Percentiles rank a stretch among this genome's conserved stretches.
These are phyloP conservation scores for Cryptococcus sp. DNA, from an alignment of 1,284 basidiomycete genomes.

Conservation along the genomic window DNA sequence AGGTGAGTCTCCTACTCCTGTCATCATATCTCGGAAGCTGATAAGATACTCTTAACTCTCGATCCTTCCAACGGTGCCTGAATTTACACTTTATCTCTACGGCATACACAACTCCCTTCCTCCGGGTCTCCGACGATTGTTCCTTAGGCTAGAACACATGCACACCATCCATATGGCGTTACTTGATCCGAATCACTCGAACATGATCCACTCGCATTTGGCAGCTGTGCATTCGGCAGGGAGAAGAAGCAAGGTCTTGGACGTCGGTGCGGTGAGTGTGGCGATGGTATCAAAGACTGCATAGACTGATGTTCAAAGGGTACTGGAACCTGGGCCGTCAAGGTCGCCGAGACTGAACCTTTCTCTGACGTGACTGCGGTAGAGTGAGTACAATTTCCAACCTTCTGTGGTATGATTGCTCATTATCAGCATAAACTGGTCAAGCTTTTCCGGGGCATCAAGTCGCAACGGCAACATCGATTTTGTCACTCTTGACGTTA, in stretches of 20 bases:
- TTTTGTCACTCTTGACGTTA: constrained; percentile 31
- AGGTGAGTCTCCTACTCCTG: neutral
- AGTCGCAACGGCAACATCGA: constrained; percentile 37
- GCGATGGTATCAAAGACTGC: neutral
- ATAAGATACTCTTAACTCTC: neutral
- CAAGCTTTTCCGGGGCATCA: constrained; percentile 4
- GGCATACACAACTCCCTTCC: neutral
- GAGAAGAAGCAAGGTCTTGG: constrained; percentile 30
- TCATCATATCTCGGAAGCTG: neutral
- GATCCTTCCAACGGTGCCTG: neutral
- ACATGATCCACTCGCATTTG: constrained; percentile 23
- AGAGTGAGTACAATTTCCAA: constrained; percentile 27
- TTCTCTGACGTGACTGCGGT: constrained; percentile 34
- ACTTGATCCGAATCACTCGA: constrained; percentile 25
- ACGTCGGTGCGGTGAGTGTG: constrained; percentile 33
- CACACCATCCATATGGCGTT: constrained; percentile 15
- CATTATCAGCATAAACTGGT: constrained; percentile 30
- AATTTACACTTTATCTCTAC: neutral
- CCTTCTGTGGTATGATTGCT: neutral
- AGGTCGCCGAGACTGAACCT: constrained; percentile 24
- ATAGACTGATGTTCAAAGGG: neutral
- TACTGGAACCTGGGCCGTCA: constrained; percentile 29
- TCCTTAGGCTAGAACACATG: neutral
- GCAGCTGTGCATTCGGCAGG: constrained; percentile 24
- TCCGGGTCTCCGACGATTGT: neutral